Conservation (phyloP, 1,284 basidiomycete genomes). For the Ceratobasidium sp. region DNA sequence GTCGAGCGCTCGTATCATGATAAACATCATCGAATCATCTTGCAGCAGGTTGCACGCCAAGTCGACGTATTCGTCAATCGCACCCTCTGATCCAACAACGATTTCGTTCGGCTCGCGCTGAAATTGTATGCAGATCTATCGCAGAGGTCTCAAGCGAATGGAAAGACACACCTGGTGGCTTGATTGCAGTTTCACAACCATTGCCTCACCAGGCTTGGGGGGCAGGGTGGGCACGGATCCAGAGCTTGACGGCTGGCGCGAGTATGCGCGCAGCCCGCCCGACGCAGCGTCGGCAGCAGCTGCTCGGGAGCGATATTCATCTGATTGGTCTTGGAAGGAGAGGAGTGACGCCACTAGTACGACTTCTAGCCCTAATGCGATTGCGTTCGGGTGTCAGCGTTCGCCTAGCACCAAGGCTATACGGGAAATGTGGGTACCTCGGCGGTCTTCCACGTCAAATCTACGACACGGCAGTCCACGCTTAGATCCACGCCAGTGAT, state of each 20-base stretch:
- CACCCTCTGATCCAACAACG: conserved; percentile 71
- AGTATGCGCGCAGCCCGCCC: conserved; percentile 39
- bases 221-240: conserved; percentile 49
- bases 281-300: conserved; percentile 47
- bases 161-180: conserved; percentile 48
- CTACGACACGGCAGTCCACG: conserved; percentile 55
- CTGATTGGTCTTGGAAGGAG: conserved; percentile 78
- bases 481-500: conserved; percentile 16
- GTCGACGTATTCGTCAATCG: conserved; percentile 71
- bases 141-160: conserved; percentile 51
- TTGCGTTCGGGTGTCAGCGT: conserved; percentile 4
- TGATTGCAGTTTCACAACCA: conserved; percentile 48
- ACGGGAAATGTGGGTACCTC: conserved; percentile 56
- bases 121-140: conserved; percentile 66
- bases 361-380: conserved; percentile 79
- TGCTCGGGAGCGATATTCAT: conserved; percentile 61
- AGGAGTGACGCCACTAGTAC: conserved; percentile 77
- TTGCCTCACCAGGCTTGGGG: conserved; percentile 47
- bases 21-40: conserved; percentile 81
- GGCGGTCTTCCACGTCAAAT: conserved; percentile 83
- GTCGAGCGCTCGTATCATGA: conserved; percentile 74
- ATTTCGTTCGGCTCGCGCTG: conserved; percentile 68
- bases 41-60: conserved; percentile 73
- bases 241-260: conserved; percentile 22
- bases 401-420: neutral